A percentile compares a stretch with the other conserved stretches of the same genome.
Evolutionary conservation across 140 eudicot species (phyloP).

Genomic region (Oenanthe javanica): DNA sequence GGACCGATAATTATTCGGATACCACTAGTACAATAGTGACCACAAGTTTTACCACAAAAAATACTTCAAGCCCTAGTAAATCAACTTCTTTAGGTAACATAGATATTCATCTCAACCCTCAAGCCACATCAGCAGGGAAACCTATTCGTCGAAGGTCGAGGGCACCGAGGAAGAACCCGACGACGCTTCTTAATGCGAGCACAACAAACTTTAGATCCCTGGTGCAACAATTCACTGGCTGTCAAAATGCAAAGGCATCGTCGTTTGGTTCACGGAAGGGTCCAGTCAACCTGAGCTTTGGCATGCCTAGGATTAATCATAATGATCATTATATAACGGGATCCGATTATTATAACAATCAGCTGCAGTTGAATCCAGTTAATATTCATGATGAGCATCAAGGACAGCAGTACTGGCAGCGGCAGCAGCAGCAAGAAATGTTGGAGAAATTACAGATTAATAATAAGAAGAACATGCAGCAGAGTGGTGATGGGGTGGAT

Average conservation of each 20-base stretch:
- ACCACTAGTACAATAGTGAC: slow-evolving; percentile 6
- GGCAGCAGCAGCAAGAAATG: slow-evolving; percentile 10
- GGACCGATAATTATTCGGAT: background rate
- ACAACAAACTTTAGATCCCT: slow-evolving; percentile 54
- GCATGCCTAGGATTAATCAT: slow-evolving; percentile 3
- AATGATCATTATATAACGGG: background rate
- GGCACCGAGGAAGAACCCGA: slow-evolving; percentile 47
- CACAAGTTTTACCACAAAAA: slow-evolving; percentile 5
- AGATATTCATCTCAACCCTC: slow-evolving; percentile 7
- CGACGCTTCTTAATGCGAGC: slow-evolving; percentile 50
- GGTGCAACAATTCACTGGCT: slow-evolving; percentile 73
- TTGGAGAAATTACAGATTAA: background rate
- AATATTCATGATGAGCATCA: background rate
- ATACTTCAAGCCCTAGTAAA: slow-evolving; percentile 12
- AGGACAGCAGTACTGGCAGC: background rate
- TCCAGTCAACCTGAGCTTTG: slow-evolving; percentile 13
- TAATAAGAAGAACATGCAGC: background rate
- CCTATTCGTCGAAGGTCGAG: slow-evolving; percentile 46
- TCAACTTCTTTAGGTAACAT: slow-evolving; percentile 15
- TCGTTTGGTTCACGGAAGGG: slow-evolving; percentile 5
- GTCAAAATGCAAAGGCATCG: slow-evolving; percentile 5
- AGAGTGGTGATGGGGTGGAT: background rate
- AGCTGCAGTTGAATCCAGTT: background rate
- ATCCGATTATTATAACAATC: background rate
- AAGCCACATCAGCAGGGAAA: slow-evolving; percentile 9